Percentiles rank a stretch among this genome's conserved stretches.
Evolutionary conservation across 768 basidiomycete genomes (phyloP).

Genomic region (Collybiopsis confluens): DNA sequence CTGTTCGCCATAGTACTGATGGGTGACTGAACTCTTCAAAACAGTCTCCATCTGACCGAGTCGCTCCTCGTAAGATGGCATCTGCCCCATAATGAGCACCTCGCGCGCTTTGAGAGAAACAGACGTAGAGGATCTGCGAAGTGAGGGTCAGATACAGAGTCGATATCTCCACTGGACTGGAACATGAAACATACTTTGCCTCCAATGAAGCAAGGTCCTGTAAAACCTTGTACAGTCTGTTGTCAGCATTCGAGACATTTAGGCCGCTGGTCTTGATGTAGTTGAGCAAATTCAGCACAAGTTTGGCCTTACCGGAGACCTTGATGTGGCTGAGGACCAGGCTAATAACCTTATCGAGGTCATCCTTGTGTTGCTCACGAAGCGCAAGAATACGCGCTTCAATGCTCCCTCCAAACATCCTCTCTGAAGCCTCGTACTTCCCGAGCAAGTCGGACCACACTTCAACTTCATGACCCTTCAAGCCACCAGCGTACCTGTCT

Average conservation of each 20-base stretch:
- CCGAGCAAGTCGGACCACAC: slow-evolving; percentile 74
- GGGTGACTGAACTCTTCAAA: slow-evolving; percentile 81
- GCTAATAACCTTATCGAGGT: slow-evolving; percentile 81
- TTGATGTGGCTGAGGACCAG: slow-evolving; percentile 95
- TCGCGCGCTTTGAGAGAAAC: slow-evolving; percentile 96
- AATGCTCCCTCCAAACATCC: slow-evolving; percentile 89
- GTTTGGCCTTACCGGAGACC: slow-evolving; percentile 86
- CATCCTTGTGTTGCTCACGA: slow-evolving; percentile 88
- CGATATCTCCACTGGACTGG: background rate
- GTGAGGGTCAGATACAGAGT: background rate
- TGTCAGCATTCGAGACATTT: slow-evolving; percentile 72
- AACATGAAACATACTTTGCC: slow-evolving; percentile 58
- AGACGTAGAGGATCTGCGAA: slow-evolving; percentile 73
- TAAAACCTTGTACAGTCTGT: slow-evolving; percentile 69
- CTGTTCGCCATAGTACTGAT: slow-evolving; percentile 86
- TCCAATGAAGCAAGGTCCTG: slow-evolving; percentile 83
- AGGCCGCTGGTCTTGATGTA: slow-evolving; percentile 80
- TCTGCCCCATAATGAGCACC: slow-evolving; percentile 91
- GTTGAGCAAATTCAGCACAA: slow-evolving; percentile 83
- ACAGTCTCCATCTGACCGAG: slow-evolving; percentile 91
- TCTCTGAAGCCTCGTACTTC: slow-evolving; percentile 83
- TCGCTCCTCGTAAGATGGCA: slow-evolving; percentile 97
- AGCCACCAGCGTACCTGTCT: slow-evolving; percentile 74
- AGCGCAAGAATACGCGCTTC: slow-evolving; percentile 88
- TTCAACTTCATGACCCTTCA: slow-evolving; percentile 82